Evolutionary conservation across 177 flowering plant genomes (phyloP), one percentile per base, ranked within the genome.

Genomic region (Vitis hybrid): DNA sequence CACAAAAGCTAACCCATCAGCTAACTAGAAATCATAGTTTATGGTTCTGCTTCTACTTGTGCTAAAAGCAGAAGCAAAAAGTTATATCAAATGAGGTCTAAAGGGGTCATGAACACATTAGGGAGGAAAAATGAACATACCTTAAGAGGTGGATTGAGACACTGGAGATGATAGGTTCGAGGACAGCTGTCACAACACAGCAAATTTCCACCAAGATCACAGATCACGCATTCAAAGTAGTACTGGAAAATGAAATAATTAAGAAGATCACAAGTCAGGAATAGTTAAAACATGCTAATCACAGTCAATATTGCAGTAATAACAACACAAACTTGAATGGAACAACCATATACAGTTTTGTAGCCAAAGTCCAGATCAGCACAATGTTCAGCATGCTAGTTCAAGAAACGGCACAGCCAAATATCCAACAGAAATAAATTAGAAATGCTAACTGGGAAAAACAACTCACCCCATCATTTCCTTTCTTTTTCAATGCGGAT

Each of bases 111-210:
- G 19, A 57, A 52, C 13, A 56, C 52, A 14, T 18, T 50, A 63
- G 35, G 46, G 3, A 2, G 27, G 50, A 60, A 24, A 56, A 56
- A 18, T 15, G 52, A 72, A 64, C 56, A 74, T 84, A 94, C 99
- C 99, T 94, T 88, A 74, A 94, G 93, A 73, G 97, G 97, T 27
- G 99, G 99, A 80, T 84, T 82, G 67, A 94, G 97, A 81, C 99
- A 94, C 70, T 91, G 88, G 15, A 91, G 85, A 85, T 94, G 99
- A 83, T 94, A 94, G 7, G 93, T 89, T 40, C 89, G 78, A 51
- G 99, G 99, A 76, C 98, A 94, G 72, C 88, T 81, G 77, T 94
- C 99, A 79, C 98, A 94, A 78, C 99, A 94, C 11, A 94, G 85
- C 84, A 94, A 82, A 82, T 89, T 87, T 67, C 99, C 99, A 73